phyloP scores from a whole-genome alignment of 257 asterid genomes.

The Fraxinus cuspidata region DNA sequence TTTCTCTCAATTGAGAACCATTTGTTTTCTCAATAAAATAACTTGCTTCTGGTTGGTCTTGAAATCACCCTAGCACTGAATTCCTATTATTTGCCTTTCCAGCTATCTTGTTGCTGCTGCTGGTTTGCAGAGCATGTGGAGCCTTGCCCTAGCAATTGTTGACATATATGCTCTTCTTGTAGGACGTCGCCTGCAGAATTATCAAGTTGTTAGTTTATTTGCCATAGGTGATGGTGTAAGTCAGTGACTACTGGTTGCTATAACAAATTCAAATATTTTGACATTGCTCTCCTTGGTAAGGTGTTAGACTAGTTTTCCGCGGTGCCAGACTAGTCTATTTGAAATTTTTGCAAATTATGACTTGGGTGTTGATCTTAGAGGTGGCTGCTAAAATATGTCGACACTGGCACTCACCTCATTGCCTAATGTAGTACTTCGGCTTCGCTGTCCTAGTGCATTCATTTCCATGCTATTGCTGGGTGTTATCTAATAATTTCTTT shows the following conservation, averaged over 20 bases:
- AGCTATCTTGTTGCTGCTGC: slow-evolving; percentile 99
- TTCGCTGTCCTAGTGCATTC: background rate
- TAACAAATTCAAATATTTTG: slow-evolving; percentile 14
- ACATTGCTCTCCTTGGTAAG: background rate
- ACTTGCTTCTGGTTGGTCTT: background rate
- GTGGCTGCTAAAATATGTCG: background rate
- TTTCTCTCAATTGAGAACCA: background rate
- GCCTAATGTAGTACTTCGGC: background rate
- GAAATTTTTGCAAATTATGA: slow-evolving; percentile 12
- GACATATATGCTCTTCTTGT: slow-evolving; percentile 92
- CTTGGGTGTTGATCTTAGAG: slow-evolving; percentile 10
- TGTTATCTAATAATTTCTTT: background rate
- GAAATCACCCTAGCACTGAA: slow-evolving; percentile 8
- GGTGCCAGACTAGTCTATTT: slow-evolving; percentile 15
- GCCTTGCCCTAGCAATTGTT: slow-evolving; percentile 72
- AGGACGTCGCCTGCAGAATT: slow-evolving; percentile 83
- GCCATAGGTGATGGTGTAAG: slow-evolving; percentile 99
- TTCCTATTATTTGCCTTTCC: slow-evolving; percentile 15
- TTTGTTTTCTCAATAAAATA: background rate
- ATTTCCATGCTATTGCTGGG: background rate
- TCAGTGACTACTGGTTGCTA: slow-evolving; percentile 14
- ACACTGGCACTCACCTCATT: background rate
- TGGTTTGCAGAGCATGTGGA: slow-evolving; percentile 95
- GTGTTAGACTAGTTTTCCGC: background rate
- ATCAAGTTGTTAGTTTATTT: slow-evolving; percentile 68